Percentiles rank a stretch among this genome's conserved stretches.
phyloP scores from a whole-genome alignment of 306 rosid genomes.

The Vachellia collinsii region DNA sequence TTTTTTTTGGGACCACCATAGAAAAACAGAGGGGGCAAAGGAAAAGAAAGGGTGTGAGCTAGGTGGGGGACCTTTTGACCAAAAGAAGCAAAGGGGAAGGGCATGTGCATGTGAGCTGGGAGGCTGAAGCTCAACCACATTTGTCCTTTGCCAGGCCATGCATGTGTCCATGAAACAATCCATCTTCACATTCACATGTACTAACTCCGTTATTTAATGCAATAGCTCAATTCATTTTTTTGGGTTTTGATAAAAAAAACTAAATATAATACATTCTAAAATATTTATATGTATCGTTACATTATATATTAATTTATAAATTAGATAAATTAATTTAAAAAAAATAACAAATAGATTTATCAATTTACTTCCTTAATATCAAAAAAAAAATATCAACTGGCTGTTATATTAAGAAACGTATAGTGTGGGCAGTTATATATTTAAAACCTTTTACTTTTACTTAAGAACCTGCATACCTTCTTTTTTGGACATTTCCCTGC shows the following conservation, averaged over 20 bases:
- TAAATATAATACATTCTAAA: too few relatives aligned
- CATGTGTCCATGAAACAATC: constrained; percentile 31
- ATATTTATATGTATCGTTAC: too few relatives aligned
- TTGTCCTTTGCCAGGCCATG: constrained; percentile 9
- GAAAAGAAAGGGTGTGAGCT: constrained; percentile 41
- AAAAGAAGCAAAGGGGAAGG: constrained; percentile 37
- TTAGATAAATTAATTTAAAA: too few relatives aligned
- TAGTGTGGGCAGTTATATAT: not conserved
- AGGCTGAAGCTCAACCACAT: not conserved
- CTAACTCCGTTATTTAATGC: too few relatives aligned
- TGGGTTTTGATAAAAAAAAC: too few relatives aligned
- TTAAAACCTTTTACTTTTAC: not conserved
- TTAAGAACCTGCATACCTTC: constrained; percentile 19
- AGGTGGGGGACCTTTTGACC: constrained; percentile 51
- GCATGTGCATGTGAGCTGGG: constrained; percentile 52
- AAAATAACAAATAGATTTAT: too few relatives aligned
- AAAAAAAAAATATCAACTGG: too few relatives aligned
- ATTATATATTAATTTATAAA: too few relatives aligned
- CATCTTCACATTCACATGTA: not conserved
- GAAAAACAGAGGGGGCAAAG: constrained; percentile 36
- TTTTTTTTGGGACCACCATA: not conserved
- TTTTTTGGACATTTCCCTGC: constrained; percentile 34
- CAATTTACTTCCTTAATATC: too few relatives aligned
- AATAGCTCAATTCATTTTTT: too few relatives aligned
- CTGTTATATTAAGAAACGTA: too few relatives aligned